Evolutionary conservation across 208 protist genomes (phyloP).

Genomic region (Acanthamoeba culbertsoni): DNA sequence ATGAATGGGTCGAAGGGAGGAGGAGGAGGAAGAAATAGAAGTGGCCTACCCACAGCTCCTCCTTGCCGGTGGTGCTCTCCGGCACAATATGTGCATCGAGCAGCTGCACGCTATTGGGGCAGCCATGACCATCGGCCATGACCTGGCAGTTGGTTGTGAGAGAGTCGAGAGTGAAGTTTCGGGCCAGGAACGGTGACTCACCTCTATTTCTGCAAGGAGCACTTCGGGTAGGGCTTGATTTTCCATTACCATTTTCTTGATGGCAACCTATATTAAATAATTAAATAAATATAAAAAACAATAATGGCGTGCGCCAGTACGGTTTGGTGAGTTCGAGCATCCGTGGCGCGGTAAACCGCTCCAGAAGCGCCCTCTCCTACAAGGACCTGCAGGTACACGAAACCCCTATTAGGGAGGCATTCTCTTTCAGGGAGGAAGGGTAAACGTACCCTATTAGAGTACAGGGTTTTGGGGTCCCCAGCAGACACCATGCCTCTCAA

Average conservation of each 20-base stretch:
- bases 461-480: not conserved
- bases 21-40: not conserved
- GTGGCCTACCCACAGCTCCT: slow-evolving; percentile 37
- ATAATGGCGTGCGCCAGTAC: too few relatives aligned
- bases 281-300: not conserved
- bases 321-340: not conserved
- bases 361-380: slow-evolving; percentile 77
- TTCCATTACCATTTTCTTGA: slow-evolving; percentile 43
- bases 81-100: slow-evolving; percentile 74
- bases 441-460: not conserved
- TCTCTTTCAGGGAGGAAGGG: too few relatives aligned
- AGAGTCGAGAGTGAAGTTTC: not conserved
- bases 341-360: slow-evolving; percentile 70
- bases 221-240: not conserved
- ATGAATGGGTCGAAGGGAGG: not conserved
- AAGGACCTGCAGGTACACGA: not conserved
- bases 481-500: not conserved
- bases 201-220: not conserved
- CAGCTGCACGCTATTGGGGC: slow-evolving; percentile 83
- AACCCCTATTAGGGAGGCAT: too few relatives aligned
- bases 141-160: slow-evolving; percentile 66
- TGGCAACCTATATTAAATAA: not conserved
- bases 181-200: not conserved
- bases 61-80: not conserved
- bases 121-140: slow-evolving; percentile 77